Evolutionary conservation across 208 protist species (phyloP), one percentile per base, ranked within the genome.

Genomic region (Trypanosoma boissoni): DNA sequence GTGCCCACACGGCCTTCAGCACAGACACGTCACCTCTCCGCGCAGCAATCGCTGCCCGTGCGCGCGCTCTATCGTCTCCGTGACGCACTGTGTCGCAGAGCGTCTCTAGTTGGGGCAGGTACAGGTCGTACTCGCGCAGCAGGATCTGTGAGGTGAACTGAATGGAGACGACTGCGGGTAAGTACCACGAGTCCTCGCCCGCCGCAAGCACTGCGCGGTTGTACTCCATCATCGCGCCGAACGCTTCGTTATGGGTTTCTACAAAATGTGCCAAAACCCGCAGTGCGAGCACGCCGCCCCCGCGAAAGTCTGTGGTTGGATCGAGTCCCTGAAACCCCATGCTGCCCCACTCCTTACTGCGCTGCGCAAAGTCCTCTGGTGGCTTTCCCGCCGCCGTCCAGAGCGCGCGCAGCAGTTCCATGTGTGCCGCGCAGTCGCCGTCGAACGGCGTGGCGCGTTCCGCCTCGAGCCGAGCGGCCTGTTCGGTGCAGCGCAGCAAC

Each of bases 241-340:
- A 80, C 1, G 71, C 70, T 3, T 62, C 43, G 55, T 73, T 68
- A 66, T 92, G 64, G 12, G 62, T 65, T 60, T 91, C 58, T 2
- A 86, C 85, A 58, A 97, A 95, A 68, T 92, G 81, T 3, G 91
- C 56, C 28, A 96, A 73, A 59, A 90, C 77, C 4, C 76, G 74
- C 2, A 97, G 69, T 2, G 74, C 81, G 1, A 96, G 64, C 12
- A 95, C 57, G 31, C 92, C 92, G 36, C 81, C 78, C 20, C 86
- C 90, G 48, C 92, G 81, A 10, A 97, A 69, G 63, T 97, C 92
- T 16, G 88, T 97, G 26, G 71, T 45, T 14, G 92, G 92, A 58
- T 97, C 83, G 16, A 80, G 55, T 37, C 84, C 83, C 67, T 97
- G 92, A 62, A 97, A 97, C 39, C 92, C 92, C 12, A 97, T 57